Evolutionary conservation across 2,329 filamentous ascomycete species (phyloP).

Genomic region (Arthrobotrys sphaeroides): DNA sequence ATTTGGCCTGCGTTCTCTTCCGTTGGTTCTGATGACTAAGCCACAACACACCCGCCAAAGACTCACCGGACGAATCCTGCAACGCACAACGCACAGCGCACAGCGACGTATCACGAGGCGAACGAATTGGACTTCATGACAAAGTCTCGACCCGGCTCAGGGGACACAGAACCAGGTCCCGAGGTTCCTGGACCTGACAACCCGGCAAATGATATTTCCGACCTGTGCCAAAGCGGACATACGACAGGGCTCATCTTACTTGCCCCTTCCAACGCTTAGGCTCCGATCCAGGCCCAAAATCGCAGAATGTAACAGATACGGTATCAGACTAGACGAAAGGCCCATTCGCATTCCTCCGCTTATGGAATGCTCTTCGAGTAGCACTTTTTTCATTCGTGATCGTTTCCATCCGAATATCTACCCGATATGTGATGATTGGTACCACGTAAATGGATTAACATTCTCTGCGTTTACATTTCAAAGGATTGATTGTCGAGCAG

Average conservation of each 20-base stretch:
- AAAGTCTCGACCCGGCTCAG: constrained; percentile 16
- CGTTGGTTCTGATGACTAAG: constrained; percentile 44
- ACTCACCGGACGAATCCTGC: no score
- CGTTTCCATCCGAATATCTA: constrained; percentile 1
- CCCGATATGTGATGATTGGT: constrained; percentile 1
- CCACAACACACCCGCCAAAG: constrained; percentile 28
- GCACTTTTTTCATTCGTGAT: not conserved
- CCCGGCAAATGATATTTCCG: constrained; percentile 3
- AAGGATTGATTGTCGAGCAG: not conserved
- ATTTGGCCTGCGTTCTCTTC: constrained; percentile 18
- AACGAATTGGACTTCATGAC: no score
- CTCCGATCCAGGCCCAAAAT: constrained; percentile 17
- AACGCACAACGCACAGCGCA: constrained; percentile 26
- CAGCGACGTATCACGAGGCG: constrained; percentile 35
- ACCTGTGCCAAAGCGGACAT: no score
- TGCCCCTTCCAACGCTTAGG: constrained; percentile 39
- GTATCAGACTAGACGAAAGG: constrained; percentile 27
- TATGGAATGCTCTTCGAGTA: constrained; percentile 10
- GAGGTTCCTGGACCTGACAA: constrained; percentile 19
- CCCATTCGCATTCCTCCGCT: not conserved
- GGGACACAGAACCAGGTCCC: constrained; percentile 29
- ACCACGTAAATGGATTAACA: not conserved
- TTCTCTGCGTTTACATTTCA: not conserved
- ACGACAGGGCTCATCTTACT: not conserved
- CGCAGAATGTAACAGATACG: constrained; percentile 22